Conservation (phyloP, 1,139 yeast genomes). For the Suhomyces kunorum region DNA sequence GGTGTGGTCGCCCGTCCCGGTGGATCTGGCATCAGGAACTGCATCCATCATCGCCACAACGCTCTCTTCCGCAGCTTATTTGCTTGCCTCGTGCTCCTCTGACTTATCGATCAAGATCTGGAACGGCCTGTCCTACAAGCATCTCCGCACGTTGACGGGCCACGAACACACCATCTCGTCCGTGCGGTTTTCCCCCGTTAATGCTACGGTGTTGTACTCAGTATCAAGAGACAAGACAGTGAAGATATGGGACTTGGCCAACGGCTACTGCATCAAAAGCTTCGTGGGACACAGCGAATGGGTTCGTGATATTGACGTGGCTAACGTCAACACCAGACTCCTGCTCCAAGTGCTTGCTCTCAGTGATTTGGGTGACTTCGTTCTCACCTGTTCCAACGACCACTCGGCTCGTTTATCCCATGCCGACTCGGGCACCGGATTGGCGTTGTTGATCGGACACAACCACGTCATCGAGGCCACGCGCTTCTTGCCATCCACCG, state of each 20-base stretch:
- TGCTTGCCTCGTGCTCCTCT: conserved; percentile 65
- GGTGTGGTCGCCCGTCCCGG: conserved; percentile 49
- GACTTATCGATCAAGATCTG: conserved; percentile 75
- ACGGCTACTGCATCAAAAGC: conserved; percentile 68
- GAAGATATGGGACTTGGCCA: conserved; percentile 72
- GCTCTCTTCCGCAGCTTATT: conserved; percentile 16
- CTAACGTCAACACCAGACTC: conserved; percentile 20
- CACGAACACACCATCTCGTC: conserved; percentile 87
- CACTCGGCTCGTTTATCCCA: conserved; percentile 68
- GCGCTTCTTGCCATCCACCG: conserved; percentile 59
- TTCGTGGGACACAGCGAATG: conserved; percentile 85
- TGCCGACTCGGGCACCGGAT: conserved; percentile 66
- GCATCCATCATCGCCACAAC: conserved; percentile 1
- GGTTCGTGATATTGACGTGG: conserved; percentile 68
- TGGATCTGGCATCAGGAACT: conserved; percentile 25
- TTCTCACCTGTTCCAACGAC: conserved; percentile 81
- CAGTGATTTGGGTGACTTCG: conserved; percentile 48
- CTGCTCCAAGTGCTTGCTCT: conserved; percentile 15
- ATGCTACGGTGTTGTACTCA: conserved; percentile 54
- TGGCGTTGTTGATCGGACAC: conserved; percentile 73
- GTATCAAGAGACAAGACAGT: conserved; percentile 78
- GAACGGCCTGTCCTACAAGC: conserved; percentile 57
- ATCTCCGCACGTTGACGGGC: conserved; percentile 71
- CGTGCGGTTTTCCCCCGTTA: conserved; percentile 48
- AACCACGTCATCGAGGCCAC: conserved; percentile 80